phyloP scores from a whole-genome alignment of 148 eudicot genomes.

The Simmondsia chinensis region DNA sequence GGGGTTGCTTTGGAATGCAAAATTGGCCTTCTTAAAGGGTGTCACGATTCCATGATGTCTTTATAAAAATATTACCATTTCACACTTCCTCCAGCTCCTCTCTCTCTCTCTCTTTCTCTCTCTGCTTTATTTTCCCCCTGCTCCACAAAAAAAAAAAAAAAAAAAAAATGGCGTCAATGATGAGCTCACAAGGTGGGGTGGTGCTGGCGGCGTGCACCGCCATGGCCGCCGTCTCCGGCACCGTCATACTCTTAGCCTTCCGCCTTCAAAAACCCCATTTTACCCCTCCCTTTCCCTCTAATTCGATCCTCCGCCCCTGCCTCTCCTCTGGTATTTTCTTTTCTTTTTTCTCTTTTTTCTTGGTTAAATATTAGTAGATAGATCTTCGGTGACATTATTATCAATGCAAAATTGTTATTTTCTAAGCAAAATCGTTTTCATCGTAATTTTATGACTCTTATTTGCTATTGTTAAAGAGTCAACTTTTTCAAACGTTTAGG shows the following conservation, averaged over 20 bases:
- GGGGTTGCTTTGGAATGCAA: no score
- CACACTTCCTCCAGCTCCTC: no score
- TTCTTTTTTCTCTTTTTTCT: background rate
- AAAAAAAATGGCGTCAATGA: conserved; percentile 26
- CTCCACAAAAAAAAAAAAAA: background rate
- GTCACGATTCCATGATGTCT: no score
- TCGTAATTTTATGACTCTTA: no score
- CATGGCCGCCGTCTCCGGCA: conserved; percentile 86
- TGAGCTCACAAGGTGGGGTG: conserved; percentile 47
- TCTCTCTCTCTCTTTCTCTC: conserved; percentile 8
- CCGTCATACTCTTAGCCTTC: conserved; percentile 48
- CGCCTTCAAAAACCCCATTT: conserved; percentile 34
- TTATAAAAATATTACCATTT: no score
- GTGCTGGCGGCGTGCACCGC: conserved; percentile 79
- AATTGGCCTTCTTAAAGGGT: no score
- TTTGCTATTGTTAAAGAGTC: no score
- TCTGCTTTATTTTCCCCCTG: conserved; percentile 8
- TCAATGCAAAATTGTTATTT: no score
- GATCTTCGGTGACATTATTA: no score
- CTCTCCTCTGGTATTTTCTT: conserved; percentile 44
- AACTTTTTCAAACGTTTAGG: no score
- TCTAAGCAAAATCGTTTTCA: no score
- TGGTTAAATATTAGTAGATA: no score
- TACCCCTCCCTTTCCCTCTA: conserved; percentile 4
- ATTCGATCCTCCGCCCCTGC: conserved; percentile 47